phyloP scores from a whole-genome alignment of 805 yeast genomes.

The Candida verbasci region DNA sequence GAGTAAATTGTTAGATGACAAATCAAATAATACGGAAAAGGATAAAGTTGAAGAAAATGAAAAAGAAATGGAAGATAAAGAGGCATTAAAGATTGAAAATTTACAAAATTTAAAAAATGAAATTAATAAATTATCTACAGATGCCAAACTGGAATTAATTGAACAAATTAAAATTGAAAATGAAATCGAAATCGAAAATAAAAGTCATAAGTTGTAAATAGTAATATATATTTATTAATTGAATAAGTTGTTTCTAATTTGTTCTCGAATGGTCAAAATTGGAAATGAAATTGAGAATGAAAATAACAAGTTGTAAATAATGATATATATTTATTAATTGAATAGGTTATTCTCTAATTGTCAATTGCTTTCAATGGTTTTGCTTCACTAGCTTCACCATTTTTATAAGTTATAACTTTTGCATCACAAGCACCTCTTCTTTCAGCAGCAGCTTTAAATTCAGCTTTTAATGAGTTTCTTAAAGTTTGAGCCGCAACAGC shows the following conservation, averaged over 20 bases:
- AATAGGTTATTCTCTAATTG: slow-evolving; percentile 11
- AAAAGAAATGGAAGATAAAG: slow-evolving; percentile 15
- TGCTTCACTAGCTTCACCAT: slow-evolving; percentile 53
- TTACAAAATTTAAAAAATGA: slow-evolving; percentile 17
- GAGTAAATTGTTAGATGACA: slow-evolving; percentile 32
- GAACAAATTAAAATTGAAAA: slow-evolving; percentile 13
- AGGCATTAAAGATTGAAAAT: slow-evolving; percentile 7
- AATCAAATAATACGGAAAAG: slow-evolving; percentile 18
- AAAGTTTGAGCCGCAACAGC: slow-evolving; percentile 86
- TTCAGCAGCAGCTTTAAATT: slow-evolving; percentile 66
- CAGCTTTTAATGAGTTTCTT: slow-evolving; percentile 85
- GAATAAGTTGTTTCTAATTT: no score
- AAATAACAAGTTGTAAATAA: not conserved
- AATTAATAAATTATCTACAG: slow-evolving; percentile 35
- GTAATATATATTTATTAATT: no score
- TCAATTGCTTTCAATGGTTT: slow-evolving; percentile 27
- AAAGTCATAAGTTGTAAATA: no score
- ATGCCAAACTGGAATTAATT: slow-evolving; percentile 25
- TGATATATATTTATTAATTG: slow-evolving; percentile 2
- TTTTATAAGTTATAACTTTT: slow-evolving; percentile 63
- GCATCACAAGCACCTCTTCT: slow-evolving; percentile 74
- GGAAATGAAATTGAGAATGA: slow-evolving; percentile 1
- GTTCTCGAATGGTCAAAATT: no score
- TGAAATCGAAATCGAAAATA: not conserved
- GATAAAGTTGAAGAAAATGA: slow-evolving; percentile 21